These are phyloP conservation scores for Clathrospora elynae DNA, from an alignment of 2,329 filamentous ascomycete species.

Conservation along the genomic window DNA sequence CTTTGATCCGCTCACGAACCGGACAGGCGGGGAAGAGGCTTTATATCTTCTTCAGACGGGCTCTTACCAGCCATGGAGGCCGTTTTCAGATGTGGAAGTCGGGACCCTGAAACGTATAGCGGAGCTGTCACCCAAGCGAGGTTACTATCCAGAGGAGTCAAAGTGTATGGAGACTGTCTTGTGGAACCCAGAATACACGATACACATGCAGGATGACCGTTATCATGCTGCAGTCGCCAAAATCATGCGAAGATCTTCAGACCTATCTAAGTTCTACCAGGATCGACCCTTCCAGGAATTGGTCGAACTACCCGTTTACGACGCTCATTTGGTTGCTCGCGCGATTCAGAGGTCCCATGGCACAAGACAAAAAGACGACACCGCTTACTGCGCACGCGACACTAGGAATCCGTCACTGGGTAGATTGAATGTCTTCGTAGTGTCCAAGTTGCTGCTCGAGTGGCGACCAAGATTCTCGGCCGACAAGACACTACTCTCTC, in stretches of 20 bases:
- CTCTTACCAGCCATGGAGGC: slow-evolving; percentile 50
- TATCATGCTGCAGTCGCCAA: slow-evolving; percentile 21
- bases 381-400: slow-evolving; percentile 23
- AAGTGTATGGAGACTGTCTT: slow-evolving; percentile 38
- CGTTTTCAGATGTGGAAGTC: slow-evolving; percentile 8
- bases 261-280: slow-evolving; percentile 16
- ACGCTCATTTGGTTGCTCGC: slow-evolving; percentile 27
- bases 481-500: slow-evolving; percentile 10
- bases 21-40: slow-evolving; percentile 67
- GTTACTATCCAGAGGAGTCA: slow-evolving; percentile 34
- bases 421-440: slow-evolving; percentile 12
- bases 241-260: slow-evolving; percentile 19
- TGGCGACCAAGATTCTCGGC: slow-evolving; percentile 14
- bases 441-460: slow-evolving; percentile 19
- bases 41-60: slow-evolving; percentile 57
- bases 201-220: slow-evolving; percentile 41
- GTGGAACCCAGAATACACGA: slow-evolving; percentile 37
- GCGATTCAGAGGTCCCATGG: slow-evolving; percentile 11
- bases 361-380: slow-evolving; percentile 2
- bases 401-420: not conserved
- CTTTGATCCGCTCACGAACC: slow-evolving; percentile 62
- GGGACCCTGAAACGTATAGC: slow-evolving; percentile 33
- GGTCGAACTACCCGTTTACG: not conserved
- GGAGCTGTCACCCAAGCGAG: slow-evolving; percentile 45
- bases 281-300: not conserved